A percentile compares a stretch with the other conserved stretches of the same genome.
phyloP scores from a whole-genome alignment of 495 filamentous ascomycete species.

The Hypoxylon intermedium region DNA sequence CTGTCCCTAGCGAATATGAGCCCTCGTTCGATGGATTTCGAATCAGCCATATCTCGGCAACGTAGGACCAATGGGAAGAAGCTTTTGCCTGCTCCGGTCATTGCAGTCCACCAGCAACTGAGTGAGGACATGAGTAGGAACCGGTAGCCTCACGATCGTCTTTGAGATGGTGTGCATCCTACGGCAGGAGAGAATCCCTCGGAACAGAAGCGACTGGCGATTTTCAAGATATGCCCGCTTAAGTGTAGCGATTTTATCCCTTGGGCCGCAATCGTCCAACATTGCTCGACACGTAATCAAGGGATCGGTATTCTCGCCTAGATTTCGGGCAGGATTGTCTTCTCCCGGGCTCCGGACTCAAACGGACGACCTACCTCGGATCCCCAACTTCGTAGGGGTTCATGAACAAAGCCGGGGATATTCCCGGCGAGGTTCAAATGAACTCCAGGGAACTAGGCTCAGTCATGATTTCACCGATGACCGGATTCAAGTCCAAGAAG shows the following conservation, averaged over 20 bases:
- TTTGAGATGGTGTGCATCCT: slow-evolving; percentile 12
- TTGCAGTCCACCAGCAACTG: not conserved
- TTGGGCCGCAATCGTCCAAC: slow-evolving; percentile 5
- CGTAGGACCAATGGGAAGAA: slow-evolving; percentile 17
- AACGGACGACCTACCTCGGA: slow-evolving; percentile 34
- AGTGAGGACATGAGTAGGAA: not conserved
- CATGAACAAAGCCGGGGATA: slow-evolving; percentile 5
- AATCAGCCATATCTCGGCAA: slow-evolving; percentile 3
- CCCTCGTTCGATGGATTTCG: slow-evolving; percentile 2
- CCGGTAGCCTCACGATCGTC: not conserved
- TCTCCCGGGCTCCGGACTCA: slow-evolving; percentile 34
- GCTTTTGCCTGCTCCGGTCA: not conserved
- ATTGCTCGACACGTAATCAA: slow-evolving; percentile 32
- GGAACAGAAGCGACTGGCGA: slow-evolving; percentile 9
- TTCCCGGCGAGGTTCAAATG: slow-evolving; percentile 8
- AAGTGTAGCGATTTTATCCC: slow-evolving; percentile 29
- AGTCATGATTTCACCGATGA: not conserved
- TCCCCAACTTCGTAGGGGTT: slow-evolving; percentile 25
- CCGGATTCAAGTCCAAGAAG: too few species aligned
- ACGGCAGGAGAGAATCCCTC: slow-evolving; percentile 18
- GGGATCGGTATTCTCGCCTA: slow-evolving; percentile 7
- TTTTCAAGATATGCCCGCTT: slow-evolving; percentile 35
- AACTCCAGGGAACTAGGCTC: not conserved
- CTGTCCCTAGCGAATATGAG: not conserved
- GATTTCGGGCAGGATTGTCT: slow-evolving; percentile 8